These are phyloP conservation scores for Fonsecaea erecta DNA, from an alignment of 2,329 filamentous ascomycete species.

Conservation along the genomic window DNA sequence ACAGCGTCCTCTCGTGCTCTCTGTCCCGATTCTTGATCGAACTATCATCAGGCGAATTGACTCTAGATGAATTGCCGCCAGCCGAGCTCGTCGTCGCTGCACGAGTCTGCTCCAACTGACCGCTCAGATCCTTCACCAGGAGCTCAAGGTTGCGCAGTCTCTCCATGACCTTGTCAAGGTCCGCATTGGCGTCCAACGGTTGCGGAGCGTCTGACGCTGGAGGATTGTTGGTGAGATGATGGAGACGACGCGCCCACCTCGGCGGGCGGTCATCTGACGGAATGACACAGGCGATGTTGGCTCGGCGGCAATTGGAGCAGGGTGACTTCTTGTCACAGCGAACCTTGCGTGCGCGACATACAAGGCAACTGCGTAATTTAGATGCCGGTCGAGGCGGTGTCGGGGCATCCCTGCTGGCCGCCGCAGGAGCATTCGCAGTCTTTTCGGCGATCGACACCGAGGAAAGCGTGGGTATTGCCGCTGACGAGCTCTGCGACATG, in stretches of 20 bases:
- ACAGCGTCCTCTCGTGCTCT: slow-evolving; percentile 29
- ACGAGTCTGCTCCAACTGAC: slow-evolving; percentile 53
- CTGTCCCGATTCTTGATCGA: slow-evolving; percentile 17
- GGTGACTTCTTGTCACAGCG: slow-evolving; percentile 53
- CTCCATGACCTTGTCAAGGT: slow-evolving; percentile 52
- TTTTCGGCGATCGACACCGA: slow-evolving; percentile 12
- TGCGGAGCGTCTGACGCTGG: slow-evolving; percentile 31
- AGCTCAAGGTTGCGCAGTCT: slow-evolving; percentile 56
- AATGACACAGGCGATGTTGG: slow-evolving; percentile 63
- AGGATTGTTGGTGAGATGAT: slow-evolving; percentile 44
- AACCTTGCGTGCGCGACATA: slow-evolving; percentile 53
- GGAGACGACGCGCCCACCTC: slow-evolving; percentile 60
- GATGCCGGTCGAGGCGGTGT: slow-evolving; percentile 8
- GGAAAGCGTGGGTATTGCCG: background rate
- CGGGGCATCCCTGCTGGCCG: background rate
- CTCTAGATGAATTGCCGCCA: slow-evolving; percentile 38
- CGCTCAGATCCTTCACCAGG: slow-evolving; percentile 57
- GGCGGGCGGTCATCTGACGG: slow-evolving; percentile 64
- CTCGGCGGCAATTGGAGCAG: slow-evolving; percentile 54
- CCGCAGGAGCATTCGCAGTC: background rate
- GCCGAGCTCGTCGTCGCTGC: slow-evolving; percentile 34
- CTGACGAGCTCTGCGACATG: slow-evolving; percentile 4
- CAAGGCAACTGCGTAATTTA: slow-evolving; percentile 49
- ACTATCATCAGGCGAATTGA: slow-evolving; percentile 41
- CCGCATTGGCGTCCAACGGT: slow-evolving; percentile 38